Evolutionary conservation across 371 early-diverging fungal genomes (phyloP).

Genomic region (Mortierella sp.): DNA sequence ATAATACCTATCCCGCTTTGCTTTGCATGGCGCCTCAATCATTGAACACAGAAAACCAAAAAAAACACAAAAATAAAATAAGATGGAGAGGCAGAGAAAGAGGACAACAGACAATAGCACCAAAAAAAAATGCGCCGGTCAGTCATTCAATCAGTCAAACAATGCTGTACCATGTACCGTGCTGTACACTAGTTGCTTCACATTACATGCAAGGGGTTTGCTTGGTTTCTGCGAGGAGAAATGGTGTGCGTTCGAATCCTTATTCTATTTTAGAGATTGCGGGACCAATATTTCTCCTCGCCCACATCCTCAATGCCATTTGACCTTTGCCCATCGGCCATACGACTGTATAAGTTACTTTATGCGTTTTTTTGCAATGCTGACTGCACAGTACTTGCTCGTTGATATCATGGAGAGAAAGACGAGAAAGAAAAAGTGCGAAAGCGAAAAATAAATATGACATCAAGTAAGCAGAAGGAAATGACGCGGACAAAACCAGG

Average conservation of each 20-base stretch:
- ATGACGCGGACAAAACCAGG: no score
- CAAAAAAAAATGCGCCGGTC: neutral
- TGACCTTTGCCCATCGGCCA: no score
- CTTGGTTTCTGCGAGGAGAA: neutral
- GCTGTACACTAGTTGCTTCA: neutral
- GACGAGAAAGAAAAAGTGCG: no score
- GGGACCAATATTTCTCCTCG: neutral
- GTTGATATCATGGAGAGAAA: no score
- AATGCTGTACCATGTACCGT: neutral
- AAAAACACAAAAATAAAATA: no score
- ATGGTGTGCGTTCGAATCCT: neutral
- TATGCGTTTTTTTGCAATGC: no score
- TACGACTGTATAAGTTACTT: no score
- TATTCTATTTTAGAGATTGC: neutral
- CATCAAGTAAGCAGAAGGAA: no score
- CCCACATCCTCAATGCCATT: neutral
- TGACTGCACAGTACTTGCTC: no score
- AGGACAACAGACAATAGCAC: neutral
- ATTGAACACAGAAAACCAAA: neutral
- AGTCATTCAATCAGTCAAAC: neutral
- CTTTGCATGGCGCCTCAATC: no score
- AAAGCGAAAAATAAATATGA: no score
- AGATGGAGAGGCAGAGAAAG: neutral
- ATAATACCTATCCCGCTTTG: no score
- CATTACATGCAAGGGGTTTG: neutral